Percentiles rank a stretch among this genome's conserved stretches.
Conservation (phyloP, 768 basidiomycete genomes). For the Ramaria sp. region DNA sequence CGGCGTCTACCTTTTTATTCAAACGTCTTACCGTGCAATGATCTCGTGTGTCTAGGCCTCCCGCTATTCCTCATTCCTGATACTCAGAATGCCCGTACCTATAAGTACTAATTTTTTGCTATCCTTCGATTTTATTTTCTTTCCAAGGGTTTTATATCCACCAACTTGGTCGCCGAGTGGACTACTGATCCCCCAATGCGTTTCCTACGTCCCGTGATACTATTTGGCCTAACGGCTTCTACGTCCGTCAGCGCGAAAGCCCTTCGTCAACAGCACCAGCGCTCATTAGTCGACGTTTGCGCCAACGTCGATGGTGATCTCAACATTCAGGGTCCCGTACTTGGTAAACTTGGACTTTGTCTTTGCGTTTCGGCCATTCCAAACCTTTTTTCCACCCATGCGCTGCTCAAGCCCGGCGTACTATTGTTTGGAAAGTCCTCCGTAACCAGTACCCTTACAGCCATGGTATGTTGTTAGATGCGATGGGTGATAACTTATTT, state of each 20-base stretch:
- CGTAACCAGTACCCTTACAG: conserved; percentile 23
- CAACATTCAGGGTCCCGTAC: conserved; percentile 17
- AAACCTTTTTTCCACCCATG: conserved; percentile 23
- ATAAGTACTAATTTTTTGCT: too few relatives aligned
- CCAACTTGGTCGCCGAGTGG: too few relatives aligned
- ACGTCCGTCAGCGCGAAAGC: neutral
- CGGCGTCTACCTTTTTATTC: too few relatives aligned
- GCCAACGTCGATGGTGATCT: conserved; percentile 26
- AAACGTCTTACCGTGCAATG: too few relatives aligned
- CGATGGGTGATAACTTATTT: neutral
- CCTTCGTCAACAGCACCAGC: neutral
- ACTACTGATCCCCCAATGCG: too few relatives aligned
- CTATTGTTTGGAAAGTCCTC: conserved; percentile 20
- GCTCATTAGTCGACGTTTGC: conserved; percentile 26
- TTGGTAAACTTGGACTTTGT: conserved; percentile 25
- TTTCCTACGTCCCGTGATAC: neutral
- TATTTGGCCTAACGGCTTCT: neutral
- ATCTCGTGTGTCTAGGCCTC: too few relatives aligned
- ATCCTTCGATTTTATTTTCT: too few relatives aligned
- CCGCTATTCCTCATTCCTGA: too few relatives aligned
- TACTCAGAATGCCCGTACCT: too few relatives aligned
- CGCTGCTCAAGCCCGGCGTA: conserved; percentile 21
- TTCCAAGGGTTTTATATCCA: too few relatives aligned
- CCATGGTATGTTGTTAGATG: conserved; percentile 21
- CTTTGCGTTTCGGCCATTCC: conserved; percentile 32